Evolutionary conservation across 106 monocot species (phyloP).

Genomic region (Hemerocallis citrina): DNA sequence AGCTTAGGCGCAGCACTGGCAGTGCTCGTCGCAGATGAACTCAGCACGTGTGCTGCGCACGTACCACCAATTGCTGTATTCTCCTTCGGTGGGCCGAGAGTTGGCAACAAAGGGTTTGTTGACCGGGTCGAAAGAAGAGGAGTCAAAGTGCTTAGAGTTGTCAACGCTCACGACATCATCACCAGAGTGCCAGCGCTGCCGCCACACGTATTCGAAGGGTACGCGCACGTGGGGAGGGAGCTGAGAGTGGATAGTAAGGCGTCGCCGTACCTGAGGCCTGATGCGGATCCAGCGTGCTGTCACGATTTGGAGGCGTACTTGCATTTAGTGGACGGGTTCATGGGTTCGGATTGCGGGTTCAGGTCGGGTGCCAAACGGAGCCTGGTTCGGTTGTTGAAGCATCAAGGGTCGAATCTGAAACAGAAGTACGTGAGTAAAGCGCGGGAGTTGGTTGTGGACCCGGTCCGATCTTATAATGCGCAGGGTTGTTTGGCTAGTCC

Average conservation of each 20-base stretch:
- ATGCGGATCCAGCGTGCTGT: constrained; percentile 57
- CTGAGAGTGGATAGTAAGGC: constrained; percentile 42
- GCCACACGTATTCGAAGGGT: neutral
- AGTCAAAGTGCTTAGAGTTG: constrained; percentile 44
- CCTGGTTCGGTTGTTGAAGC: constrained; percentile 25
- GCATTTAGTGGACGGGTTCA: constrained; percentile 71
- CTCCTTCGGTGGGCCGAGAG: constrained; percentile 62
- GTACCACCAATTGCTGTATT: constrained; percentile 42
- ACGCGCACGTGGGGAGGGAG: constrained; percentile 55
- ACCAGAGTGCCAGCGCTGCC: constrained; percentile 21
- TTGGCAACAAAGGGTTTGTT: constrained; percentile 41
- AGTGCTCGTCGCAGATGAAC: constrained; percentile 45
- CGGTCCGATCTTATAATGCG: neutral
- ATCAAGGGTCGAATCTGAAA: constrained; percentile 53
- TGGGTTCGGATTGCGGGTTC: constrained; percentile 36
- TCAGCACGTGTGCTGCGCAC: neutral
- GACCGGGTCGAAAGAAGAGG: constrained; percentile 21
- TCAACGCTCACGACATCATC: constrained; percentile 56
- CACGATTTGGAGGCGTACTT: constrained; percentile 82
- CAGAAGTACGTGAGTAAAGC: constrained; percentile 31
- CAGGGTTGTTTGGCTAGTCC: constrained; percentile 7
- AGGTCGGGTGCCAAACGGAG: constrained; percentile 54
- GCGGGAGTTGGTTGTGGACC: constrained; percentile 4
- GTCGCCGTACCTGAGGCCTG: constrained; percentile 51
- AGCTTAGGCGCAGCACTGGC: constrained; percentile 74